These are phyloP conservation scores for Begonia fuchsioides DNA, from an alignment of 306 rosid species.

Conservation along the genomic window DNA sequence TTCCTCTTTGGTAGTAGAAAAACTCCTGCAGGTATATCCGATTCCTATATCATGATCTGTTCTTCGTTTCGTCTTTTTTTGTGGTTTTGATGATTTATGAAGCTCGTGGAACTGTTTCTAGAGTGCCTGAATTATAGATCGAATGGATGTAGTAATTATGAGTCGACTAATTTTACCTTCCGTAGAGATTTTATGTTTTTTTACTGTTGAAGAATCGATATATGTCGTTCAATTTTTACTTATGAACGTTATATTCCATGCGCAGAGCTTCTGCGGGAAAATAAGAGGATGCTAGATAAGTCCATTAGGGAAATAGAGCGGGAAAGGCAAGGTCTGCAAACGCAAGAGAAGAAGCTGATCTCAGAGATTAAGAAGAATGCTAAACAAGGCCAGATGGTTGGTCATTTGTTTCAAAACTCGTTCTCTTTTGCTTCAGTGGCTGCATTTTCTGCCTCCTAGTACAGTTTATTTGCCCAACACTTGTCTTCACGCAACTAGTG, in stretches of 20 bases:
- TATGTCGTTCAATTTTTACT: too few species aligned
- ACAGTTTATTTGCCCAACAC: too few species aligned
- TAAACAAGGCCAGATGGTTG: constrained; percentile 15
- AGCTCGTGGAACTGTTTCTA: neutral
- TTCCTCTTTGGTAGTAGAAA: constrained; percentile 14
- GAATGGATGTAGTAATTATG: neutral
- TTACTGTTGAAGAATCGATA: too few species aligned
- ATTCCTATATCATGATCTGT: neutral
- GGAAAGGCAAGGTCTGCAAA: constrained; percentile 14
- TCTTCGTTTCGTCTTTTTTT: neutral
- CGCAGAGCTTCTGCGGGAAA: constrained; percentile 12
- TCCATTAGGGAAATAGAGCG: constrained; percentile 14
- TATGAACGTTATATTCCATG: neutral
- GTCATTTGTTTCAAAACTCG: constrained; percentile 4
- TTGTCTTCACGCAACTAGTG: too few species aligned
- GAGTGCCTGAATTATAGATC: neutral
- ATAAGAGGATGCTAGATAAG: constrained; percentile 12
- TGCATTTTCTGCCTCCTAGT: neutral
- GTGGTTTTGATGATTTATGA: neutral
- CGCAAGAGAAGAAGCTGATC: constrained; percentile 15
- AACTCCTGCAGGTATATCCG: constrained; percentile 10
- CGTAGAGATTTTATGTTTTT: too few species aligned
- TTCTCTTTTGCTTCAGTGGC: neutral
- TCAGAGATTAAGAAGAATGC: constrained; percentile 14
- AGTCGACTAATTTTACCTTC: neutral